Conservation (phyloP, 2,329 filamentous ascomycete species). For the Lasiodiplodia gonubiensis region DNA sequence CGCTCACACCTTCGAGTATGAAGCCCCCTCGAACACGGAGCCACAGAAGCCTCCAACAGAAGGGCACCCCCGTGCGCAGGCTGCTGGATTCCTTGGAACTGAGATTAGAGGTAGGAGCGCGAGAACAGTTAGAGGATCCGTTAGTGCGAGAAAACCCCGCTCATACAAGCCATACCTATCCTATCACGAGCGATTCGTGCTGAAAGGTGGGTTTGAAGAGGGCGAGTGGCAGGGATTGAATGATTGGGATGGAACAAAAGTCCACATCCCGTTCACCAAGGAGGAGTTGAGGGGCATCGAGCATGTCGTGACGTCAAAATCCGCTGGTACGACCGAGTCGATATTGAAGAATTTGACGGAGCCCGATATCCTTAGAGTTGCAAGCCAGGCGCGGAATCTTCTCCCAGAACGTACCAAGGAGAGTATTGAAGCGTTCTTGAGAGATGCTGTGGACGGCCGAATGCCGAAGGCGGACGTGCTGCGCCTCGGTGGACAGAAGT, state of each 20-base stretch:
- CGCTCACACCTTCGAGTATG: slow-evolving; percentile 33
- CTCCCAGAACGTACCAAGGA: slow-evolving; percentile 8
- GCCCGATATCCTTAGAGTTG: slow-evolving; percentile 34
- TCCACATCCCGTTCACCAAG: slow-evolving; percentile 44
- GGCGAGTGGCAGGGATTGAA: slow-evolving; percentile 36
- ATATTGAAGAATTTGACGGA: slow-evolving; percentile 35
- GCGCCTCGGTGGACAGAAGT: neutral
- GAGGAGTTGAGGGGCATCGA: slow-evolving; percentile 38
- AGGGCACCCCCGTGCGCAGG: neutral
- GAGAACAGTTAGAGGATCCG: neutral
- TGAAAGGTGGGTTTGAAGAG: slow-evolving; percentile 31
- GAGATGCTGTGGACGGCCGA: slow-evolving; percentile 38
- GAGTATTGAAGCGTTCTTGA: slow-evolving; percentile 41
- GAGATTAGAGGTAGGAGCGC: neutral
- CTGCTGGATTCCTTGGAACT: neutral
- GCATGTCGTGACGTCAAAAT: slow-evolving; percentile 23
- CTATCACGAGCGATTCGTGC: slow-evolving; percentile 32
- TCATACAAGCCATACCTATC: slow-evolving; percentile 35
- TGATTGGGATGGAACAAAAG: slow-evolving; percentile 38
- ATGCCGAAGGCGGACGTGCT: slow-evolving; percentile 28
- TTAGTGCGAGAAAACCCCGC: neutral
- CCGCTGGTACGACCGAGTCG: neutral
- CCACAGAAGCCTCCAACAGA: neutral
- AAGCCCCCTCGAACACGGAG: slow-evolving; percentile 27
- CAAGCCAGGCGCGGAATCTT: slow-evolving; percentile 33